These are phyloP conservation scores for Podila minutissima DNA, from an alignment of 192 early-diverging fungal species.

Conservation along the genomic window DNA sequence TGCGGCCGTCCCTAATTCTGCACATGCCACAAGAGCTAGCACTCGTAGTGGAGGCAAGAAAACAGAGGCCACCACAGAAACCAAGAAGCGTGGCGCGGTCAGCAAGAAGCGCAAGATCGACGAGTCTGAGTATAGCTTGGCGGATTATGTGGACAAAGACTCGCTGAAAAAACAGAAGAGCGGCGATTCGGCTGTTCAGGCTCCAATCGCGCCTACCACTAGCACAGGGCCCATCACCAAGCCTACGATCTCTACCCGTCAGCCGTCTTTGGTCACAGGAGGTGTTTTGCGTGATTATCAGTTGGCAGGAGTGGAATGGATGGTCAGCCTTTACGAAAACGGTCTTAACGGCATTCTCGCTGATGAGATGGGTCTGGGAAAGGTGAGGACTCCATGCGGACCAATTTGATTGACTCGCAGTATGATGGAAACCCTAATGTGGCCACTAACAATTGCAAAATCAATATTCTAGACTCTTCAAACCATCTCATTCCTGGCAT, in stretches of 20 bases:
- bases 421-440: too few relatives aligned
- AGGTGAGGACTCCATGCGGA: slow-evolving; percentile 49
- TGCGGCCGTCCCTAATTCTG: slow-evolving; percentile 3
- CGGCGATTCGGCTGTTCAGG: slow-evolving; percentile 8
- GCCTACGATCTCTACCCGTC: slow-evolving; percentile 66
- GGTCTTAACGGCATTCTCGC: slow-evolving; percentile 96
- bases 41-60: slow-evolving; percentile 6
- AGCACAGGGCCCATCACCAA: slow-evolving; percentile 25
- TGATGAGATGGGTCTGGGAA: slow-evolving; percentile 96
- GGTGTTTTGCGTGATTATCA: slow-evolving; percentile 95
- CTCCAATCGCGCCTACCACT: slow-evolving; percentile 13
- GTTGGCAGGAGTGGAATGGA: slow-evolving; percentile 94
- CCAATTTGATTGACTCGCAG: too few relatives aligned
- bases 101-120: slow-evolving; percentile 61
- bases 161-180: slow-evolving; percentile 38
- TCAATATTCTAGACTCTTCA: slow-evolving; percentile 78
- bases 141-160: slow-evolving; percentile 61
- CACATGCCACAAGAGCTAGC: background rate
- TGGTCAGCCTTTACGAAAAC: slow-evolving; percentile 94
- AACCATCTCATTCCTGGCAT: slow-evolving; percentile 90
- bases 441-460: background rate
- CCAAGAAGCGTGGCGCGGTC: slow-evolving; percentile 2
- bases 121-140: slow-evolving; percentile 58
- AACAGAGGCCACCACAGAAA: background rate
- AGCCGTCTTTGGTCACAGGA: slow-evolving; percentile 84